Evolutionary conservation across 163 green algal genomes (phyloP).

Genomic region (Chloromonas sp.): DNA sequence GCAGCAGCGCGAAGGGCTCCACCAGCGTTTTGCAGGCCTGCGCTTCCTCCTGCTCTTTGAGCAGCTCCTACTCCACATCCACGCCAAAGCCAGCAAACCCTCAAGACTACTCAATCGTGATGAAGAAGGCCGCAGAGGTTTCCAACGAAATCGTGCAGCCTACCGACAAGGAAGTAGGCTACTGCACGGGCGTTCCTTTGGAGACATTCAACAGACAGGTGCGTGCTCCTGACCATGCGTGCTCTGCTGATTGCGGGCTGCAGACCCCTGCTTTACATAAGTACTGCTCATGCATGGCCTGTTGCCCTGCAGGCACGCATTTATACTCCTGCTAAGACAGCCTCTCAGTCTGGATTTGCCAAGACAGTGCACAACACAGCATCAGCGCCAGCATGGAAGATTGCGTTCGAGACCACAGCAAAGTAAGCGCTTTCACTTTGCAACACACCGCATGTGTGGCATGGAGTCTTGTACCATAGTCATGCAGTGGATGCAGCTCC

Average conservation of each 20-base stretch:
- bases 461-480: background rate
- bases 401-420: slow-evolving; percentile 51
- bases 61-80: background rate
- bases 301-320: slow-evolving; percentile 46
- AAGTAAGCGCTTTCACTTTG: slow-evolving; percentile 41
- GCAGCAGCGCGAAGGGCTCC: no score
- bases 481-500: no score
- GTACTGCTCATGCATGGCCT: background rate
- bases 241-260: background rate
- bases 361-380: slow-evolving; percentile 38
- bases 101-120: background rate
- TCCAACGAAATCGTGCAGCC: background rate
- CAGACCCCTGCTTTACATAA: background rate
- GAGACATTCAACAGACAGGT: slow-evolving; percentile 47
- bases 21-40: no score
- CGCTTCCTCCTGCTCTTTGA: no score
- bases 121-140: slow-evolving; percentile 2
- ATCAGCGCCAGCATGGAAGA: slow-evolving; percentile 46
- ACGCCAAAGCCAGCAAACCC: slow-evolving; percentile 3
- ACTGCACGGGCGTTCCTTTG: slow-evolving; percentile 35
- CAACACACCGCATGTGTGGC: background rate
- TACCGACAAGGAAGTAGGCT: slow-evolving; percentile 31
- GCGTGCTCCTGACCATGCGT: background rate
- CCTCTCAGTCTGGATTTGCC: slow-evolving; percentile 48
- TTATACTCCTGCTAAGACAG: slow-evolving; percentile 42